A percentile compares a stretch with the other conserved stretches of the same genome.
Conservation (phyloP, 31 red algal genomes). For the Porphyra umbilicalis region DNA sequence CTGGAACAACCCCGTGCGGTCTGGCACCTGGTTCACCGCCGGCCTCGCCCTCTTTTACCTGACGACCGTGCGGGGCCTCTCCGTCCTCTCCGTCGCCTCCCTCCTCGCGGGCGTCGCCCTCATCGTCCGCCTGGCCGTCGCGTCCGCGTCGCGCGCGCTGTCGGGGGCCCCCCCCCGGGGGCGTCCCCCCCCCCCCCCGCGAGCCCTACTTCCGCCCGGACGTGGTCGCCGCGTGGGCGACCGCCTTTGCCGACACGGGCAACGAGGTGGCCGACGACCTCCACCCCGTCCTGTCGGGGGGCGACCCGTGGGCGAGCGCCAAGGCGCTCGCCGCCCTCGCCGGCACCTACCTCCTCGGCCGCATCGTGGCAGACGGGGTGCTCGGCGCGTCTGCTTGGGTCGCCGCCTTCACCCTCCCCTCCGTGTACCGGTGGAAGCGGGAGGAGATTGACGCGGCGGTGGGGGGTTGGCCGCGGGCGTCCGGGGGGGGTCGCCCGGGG, state of each 20-base stretch:
- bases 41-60: constrained; percentile 57
- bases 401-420: not conserved
- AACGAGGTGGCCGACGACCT: not conserved
- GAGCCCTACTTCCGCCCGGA: not conserved
- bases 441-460: not conserved
- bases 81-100: constrained; percentile 37
- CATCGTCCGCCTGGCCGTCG: not conserved
- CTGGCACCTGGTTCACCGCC: constrained; percentile 6
- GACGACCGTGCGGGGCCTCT: constrained; percentile 27
- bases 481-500: not conserved
- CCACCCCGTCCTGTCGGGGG: not conserved
- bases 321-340: not conserved
- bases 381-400: not conserved
- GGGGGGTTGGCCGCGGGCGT: not conserved
- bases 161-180: not conserved
- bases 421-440: not conserved
- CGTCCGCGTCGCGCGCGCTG: not conserved
- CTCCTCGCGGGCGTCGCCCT: not conserved
- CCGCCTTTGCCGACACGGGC: not conserved
- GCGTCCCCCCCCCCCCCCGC: not conserved
- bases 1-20: not conserved
- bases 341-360: not conserved
- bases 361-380: not conserved
- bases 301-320: not conserved
- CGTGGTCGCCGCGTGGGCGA: not conserved